phyloP scores from a whole-genome alignment of 2,329 filamentous ascomycete genomes.

The Cladophialophora bantiana region DNA sequence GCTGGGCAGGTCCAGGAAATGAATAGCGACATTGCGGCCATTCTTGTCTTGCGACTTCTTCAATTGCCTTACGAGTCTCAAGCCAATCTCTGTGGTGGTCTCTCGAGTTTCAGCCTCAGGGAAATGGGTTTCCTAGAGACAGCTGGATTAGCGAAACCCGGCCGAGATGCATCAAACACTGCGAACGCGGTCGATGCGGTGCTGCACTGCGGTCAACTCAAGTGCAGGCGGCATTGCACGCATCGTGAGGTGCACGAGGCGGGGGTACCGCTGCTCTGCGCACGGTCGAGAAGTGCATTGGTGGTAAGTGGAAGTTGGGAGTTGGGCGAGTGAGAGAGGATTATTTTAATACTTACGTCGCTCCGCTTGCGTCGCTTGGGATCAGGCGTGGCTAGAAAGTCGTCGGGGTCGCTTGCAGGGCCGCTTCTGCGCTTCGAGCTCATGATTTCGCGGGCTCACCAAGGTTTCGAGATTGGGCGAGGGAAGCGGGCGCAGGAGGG shows the following conservation, averaged over 20 bases:
- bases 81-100: conserved; percentile 73
- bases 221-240: conserved; percentile 13
- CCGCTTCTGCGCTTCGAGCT: conserved; percentile 64
- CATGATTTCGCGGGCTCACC: conserved; percentile 42
- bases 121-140: conserved; percentile 39
- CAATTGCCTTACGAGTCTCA: conserved; percentile 77
- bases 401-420: conserved; percentile 56
- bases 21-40: conserved; percentile 75
- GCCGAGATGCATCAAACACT: conserved; percentile 4
- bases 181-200: conserved; percentile 8
- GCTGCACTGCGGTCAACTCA: conserved; percentile 9
- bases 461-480: conserved; percentile 30
- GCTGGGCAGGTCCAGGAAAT: conserved; percentile 76
- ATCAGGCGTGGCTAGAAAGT: conserved; percentile 56
- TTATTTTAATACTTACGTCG: conserved; percentile 39
- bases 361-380: conserved; percentile 55
- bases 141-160: conserved; percentile 26
- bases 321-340: conserved; percentile 25
- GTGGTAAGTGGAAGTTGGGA: conserved; percentile 6
- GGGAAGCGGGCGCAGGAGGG: conserved; percentile 26
- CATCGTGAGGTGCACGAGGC: conserved; percentile 20
- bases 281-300: conserved; percentile 18
- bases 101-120: conserved; percentile 64
- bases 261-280: conserved; percentile 16
- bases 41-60: conserved; percentile 81